These are phyloP conservation scores for Tetrastigma voinierianum DNA, from an alignment of 164 flowering plant genomes.

Conservation along the genomic window DNA sequence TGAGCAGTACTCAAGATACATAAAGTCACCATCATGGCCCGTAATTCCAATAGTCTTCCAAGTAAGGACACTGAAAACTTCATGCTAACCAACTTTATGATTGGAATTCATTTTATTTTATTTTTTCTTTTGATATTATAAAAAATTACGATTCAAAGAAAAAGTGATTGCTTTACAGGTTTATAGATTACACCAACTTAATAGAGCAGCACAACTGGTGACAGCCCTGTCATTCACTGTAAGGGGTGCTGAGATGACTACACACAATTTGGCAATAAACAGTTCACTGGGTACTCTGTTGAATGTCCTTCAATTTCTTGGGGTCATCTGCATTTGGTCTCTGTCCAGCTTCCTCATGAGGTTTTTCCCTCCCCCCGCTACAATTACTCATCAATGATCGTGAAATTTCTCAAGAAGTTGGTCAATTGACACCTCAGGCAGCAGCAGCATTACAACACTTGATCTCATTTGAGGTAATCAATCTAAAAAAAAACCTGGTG, in stretches of 20 bases:
- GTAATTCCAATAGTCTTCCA: conserved; percentile 87
- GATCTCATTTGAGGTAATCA: conserved; percentile 1
- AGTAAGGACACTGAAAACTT: conserved; percentile 36
- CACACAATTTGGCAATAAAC: conserved; percentile 82
- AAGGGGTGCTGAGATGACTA: conserved; percentile 89
- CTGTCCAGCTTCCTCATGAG: conserved; percentile 90
- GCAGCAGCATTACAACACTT: conserved; percentile 1
- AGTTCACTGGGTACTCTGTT: conserved; percentile 75
- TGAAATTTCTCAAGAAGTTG: conserved; percentile 3
- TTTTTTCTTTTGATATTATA: neutral
- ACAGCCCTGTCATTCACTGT: conserved; percentile 92
- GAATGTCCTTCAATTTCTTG: conserved; percentile 88
- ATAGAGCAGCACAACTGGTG: conserved; percentile 95
- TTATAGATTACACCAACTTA: conserved; percentile 89
- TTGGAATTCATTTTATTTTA: neutral
- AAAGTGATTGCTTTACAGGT: conserved; percentile 46
- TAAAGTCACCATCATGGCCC: conserved; percentile 76
- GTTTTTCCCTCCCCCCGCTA: conserved; percentile 52
- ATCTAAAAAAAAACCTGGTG: neutral
- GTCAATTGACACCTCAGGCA: neutral
- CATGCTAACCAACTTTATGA: neutral
- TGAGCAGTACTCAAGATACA: conserved; percentile 75
- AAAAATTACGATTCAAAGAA: neutral
- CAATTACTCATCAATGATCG: conserved; percentile 28
- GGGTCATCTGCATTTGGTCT: conserved; percentile 94